phyloP scores from a whole-genome alignment of 129 eudicot species.

The Lactuca sativa region DNA sequence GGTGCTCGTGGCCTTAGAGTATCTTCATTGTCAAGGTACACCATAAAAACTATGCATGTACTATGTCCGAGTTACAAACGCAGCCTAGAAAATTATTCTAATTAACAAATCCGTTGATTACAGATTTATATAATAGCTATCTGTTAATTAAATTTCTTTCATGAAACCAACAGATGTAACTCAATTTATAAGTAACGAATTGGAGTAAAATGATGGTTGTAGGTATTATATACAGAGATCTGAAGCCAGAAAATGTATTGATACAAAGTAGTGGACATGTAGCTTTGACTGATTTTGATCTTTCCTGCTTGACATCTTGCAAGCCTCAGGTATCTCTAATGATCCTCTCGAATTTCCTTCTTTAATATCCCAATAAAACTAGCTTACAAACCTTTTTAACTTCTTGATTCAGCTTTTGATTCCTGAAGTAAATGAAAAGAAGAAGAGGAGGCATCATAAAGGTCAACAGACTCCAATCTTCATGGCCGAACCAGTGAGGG shows the following conservation, averaged over 20 bases:
- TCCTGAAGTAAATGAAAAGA: slow-evolving; percentile 64
- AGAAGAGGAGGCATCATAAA: slow-evolving; percentile 49
- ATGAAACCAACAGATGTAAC: not conserved
- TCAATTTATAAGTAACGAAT: not conserved
- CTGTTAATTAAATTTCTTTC: too few species aligned
- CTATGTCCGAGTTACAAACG: too few species aligned
- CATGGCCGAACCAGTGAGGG: slow-evolving; percentile 97
- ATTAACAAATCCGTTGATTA: too few species aligned
- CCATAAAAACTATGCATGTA: not conserved
- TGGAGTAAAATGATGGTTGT: slow-evolving; percentile 7
- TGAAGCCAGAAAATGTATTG: slow-evolving; percentile 95
- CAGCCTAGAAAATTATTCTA: too few species aligned
- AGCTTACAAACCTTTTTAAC: slow-evolving; percentile 2
- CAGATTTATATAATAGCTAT: too few species aligned
- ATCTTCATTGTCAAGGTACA: slow-evolving; percentile 98
- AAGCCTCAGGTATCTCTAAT: slow-evolving; percentile 71
- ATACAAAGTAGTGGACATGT: slow-evolving; percentile 82
- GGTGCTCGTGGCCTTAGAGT: slow-evolving; percentile 92
- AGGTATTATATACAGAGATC: slow-evolving; percentile 96
- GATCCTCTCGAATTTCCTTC: not conserved
- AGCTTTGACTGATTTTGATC: slow-evolving; percentile 91
- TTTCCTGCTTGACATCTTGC: slow-evolving; percentile 98
- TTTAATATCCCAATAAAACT: not conserved
- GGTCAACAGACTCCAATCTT: slow-evolving; percentile 74
- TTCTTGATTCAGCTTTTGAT: slow-evolving; percentile 61